Evolutionary conservation across 208 protist species (phyloP), one percentile per base, ranked within the genome.

Genomic region (Acanthamoeba lugdunensis): DNA sequence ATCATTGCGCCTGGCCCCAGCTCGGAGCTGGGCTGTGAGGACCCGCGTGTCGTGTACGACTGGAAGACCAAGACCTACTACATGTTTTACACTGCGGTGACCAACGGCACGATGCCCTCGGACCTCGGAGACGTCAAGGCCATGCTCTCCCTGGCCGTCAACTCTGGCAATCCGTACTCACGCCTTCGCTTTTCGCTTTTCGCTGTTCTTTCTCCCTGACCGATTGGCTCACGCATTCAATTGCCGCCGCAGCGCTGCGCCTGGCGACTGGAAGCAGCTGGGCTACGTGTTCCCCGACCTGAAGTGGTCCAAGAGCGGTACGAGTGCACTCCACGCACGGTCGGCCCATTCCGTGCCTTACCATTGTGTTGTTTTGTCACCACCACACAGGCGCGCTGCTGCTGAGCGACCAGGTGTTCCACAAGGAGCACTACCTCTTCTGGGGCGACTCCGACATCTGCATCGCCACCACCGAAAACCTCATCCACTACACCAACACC

Each of bases 51-150:
- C 14, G 77, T 58, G 52, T 94, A 91, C 63, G 30, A 90, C 18
- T 11, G 28, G n/a, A 94, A 93, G n/a, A 69, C 71, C 52, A 71
- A 87, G 56, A 84, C 73, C 16, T 92, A 94, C 88, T 94, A 94
- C 88, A 65, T 94, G 61, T 90, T 91, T 18, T 94, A 94, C 81
- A 75, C 92, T 8, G 75, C 92, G 23, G 92, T 90, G 67, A 81
- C 87, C 50, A 92, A 65, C 21, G 50, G 52, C 18, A 71, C 87
- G 0, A 77, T 28, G 58, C 48, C 73, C 18, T 92, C 87, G 52
- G 87, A 92, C 56, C 69, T 79, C 21, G 69, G 69, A 7, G 41
- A 79, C 6, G 69, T 79, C 8, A 79, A 79, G 69, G 69, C 69
- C 25, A 79, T 79, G 69, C 69, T 79, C 30, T 30, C 69, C 37